Evolutionary conservation across 345 rosid species (phyloP), one percentile per base, ranked within the genome.

Genomic region (Populus pruinosa): DNA sequence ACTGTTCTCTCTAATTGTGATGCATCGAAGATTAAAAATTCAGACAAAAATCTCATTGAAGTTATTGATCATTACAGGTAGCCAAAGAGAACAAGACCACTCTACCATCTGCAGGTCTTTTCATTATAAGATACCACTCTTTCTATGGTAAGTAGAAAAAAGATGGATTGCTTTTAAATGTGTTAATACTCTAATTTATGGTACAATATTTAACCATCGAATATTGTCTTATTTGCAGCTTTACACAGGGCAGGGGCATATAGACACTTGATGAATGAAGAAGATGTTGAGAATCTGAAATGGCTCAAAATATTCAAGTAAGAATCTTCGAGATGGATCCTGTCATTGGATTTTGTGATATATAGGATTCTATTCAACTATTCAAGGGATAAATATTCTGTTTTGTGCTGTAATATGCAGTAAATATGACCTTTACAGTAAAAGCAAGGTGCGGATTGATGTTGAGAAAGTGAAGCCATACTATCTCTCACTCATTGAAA

Each of bases 251-350:
- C 80, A 10, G 93, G 91, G 64, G 88, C 93, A 9, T 93, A 93
- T 70, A 86, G 78, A 8, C 89, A 91, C 77, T 82, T 93, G 23
- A 90, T 93, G 94, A 91, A 89, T 47, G 80, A 86, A 68, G 89
- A 90, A 72, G 98, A 93, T 61, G 79, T 38, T 55, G 90, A 89
- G 25, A 88, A 85, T 71, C 49, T 93, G 78, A 86, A 90, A 85
- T 93, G 98, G 98, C 94, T 91, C 44, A 75, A 91, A 21, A 74
- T 90, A 14, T 93, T 93, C 89, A 91, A 89, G 98, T 93, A 86
- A 39, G 31, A 47, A 47, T 43, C 47, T 10, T 43, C 47, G 8
- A 38, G 39, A 38, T 38, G 39, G 47, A 47, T 47, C 0, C 20
- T 1, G 10, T 44, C 56, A 18, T 9, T 12, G 5, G 12, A 47